Conservation (phyloP, 345 rosid species). For the Gossypium ekmanianum region DNA sequence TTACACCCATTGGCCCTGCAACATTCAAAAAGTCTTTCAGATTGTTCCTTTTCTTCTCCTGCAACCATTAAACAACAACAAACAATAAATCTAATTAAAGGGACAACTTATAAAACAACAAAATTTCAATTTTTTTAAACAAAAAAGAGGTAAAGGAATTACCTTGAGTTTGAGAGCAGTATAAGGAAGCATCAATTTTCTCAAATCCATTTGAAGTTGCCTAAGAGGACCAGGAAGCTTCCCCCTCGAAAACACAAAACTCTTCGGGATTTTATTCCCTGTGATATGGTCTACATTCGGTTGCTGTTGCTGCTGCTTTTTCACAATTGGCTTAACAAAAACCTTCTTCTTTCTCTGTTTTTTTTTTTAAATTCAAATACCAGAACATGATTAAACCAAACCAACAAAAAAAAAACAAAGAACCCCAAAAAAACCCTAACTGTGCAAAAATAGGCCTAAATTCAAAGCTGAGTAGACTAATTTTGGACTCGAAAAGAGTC, state of each 20-base stretch:
- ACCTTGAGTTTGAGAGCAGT: conserved; percentile 94
- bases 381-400: not conserved
- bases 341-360: conserved; percentile 57
- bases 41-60: conserved; percentile 89
- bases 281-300: conserved; percentile 66
- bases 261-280: conserved; percentile 82
- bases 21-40: conserved; percentile 83
- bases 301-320: conserved; percentile 31
- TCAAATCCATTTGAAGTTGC: conserved; percentile 85
- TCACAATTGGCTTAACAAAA: conserved; percentile 54
- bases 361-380: conserved; percentile 10
- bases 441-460: not conserved
- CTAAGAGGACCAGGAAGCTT: conserved; percentile 71
- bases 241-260: conserved; percentile 87
- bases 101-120: not conserved
- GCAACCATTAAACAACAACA: conserved; percentile 20
- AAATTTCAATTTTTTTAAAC: not conserved
- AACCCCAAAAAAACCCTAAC: not conserved
- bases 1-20: conserved; percentile 96
- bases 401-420: not conserved
- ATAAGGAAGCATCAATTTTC: conserved; percentile 90
- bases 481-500: not conserved
- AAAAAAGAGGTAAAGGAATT: not conserved
- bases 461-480: not conserved
- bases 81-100: not conserved